Evolutionary conservation across 1,284 basidiomycete genomes (phyloP).

Genomic region (Ustilago crameri): DNA sequence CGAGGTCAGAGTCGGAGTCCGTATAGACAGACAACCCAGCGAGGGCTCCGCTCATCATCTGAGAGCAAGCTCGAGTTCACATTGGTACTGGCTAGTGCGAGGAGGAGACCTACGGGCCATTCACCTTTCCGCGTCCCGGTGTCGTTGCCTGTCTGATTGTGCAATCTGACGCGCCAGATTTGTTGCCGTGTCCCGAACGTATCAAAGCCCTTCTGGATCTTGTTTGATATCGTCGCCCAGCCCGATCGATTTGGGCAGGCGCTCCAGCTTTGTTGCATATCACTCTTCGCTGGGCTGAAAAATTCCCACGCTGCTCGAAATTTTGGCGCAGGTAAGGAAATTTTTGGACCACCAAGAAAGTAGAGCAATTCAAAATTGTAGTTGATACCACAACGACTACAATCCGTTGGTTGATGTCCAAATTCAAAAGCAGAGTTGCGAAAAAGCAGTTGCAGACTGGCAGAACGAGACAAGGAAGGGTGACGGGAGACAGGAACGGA

Average conservation of each 20-base stretch:
- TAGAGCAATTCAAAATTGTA: slow-evolving; percentile 12
- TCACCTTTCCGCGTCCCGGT: slow-evolving; percentile 5
- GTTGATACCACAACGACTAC: too few species aligned
- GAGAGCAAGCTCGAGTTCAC: neutral
- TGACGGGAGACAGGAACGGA: too few species aligned
- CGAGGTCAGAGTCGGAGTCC: slow-evolving; percentile 20
- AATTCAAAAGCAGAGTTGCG: too few species aligned
- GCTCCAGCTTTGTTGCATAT: too few species aligned
- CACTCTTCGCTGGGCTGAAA: too few species aligned
- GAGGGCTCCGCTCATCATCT: slow-evolving; percentile 23
- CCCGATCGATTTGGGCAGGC: neutral
- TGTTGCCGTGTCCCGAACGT: slow-evolving; percentile 11
- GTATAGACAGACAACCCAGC: slow-evolving; percentile 22
- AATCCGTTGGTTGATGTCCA: too few species aligned
- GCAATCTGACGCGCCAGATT: neutral
- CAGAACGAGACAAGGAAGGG: too few species aligned
- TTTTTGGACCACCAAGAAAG: too few species aligned
- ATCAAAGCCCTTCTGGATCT: neutral
- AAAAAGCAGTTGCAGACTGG: neutral
- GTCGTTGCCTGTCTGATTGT: slow-evolving; percentile 18
- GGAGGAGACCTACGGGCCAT: too few species aligned
- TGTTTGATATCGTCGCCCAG: too few species aligned
- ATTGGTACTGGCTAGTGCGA: too few species aligned
- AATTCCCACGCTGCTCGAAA: slow-evolving; percentile 28
- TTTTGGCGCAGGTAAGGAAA: neutral